Base-by-base conservation (phyloP, 1,139 yeast species). In the Zygosaccharomyces sapae region DNA sequence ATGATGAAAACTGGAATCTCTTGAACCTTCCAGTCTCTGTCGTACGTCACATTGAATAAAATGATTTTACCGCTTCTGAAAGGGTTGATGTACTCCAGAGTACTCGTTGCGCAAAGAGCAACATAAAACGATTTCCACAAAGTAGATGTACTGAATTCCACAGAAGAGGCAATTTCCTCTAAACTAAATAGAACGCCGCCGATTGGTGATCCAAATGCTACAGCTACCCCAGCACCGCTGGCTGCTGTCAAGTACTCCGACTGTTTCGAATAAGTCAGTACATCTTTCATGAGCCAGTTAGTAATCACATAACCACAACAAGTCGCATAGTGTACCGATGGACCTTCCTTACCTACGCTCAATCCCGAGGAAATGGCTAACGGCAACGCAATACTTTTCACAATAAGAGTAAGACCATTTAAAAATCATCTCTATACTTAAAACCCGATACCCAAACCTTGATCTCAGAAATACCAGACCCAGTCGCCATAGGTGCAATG, bases 381-480 rank as follows among this genome's bases (percentile, higher is more conserved):
- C 0, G 98, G 98, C 41, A 94, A 70, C 0, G 95, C 87, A 4
- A 88, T 64, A 46, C 89, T 77, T 58, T 94, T 94, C 47, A 89
- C 80, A 0, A 79, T 58, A 27, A 92, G 70, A 0, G 97, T 89
- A 65, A 77, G 72, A 68, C 83, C 75, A 18, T 84, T 86, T 46
- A 92, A 73, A 90, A 94, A 4, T 87, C 89, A 31, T 80, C 77
- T 74, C 86, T 77, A 45, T 65, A 65, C 19, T 79, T 80, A 63
- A 90, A 94, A 0, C 99, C 99, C 0, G 95, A 84, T 1, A 92
- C 89, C 55, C 94, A 89, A 63, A 95, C 86, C 66, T 94, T 94
- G 65, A 94, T 92, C 65, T 94, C 99, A 4, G 97, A 85, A 42
- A 94, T 94, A 0, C 98, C 98, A 2, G 96, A 86, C 0, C 98